Percentiles rank a stretch among this genome's conserved stretches.
phyloP scores from a whole-genome alignment of 768 basidiomycete species.

The Lactarius quietus region DNA sequence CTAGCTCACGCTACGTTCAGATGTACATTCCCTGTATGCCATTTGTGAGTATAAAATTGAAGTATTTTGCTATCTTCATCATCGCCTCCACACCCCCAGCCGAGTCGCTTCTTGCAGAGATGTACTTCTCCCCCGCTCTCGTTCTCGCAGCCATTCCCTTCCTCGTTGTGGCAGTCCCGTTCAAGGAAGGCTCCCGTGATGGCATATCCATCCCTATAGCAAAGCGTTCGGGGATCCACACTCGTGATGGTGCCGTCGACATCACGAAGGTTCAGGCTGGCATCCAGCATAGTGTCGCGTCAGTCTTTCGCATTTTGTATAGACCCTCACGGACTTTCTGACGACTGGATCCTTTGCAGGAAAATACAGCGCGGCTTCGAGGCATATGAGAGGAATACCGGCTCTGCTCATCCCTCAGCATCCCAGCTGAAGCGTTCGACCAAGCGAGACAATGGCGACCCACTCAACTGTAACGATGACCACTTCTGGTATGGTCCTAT shows the following conservation, averaged over 20 bases:
- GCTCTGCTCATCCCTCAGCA: slow-evolving; percentile 14
- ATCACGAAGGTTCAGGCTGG: slow-evolving; percentile 15
- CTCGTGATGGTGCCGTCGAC: slow-evolving; percentile 19
- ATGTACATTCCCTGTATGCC: background rate
- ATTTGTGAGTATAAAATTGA: background rate
- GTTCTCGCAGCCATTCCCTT: background rate
- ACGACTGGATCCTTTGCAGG: background rate
- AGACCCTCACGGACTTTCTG: background rate
- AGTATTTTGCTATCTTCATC: background rate
- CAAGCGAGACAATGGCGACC: slow-evolving; percentile 4
- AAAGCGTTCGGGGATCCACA: background rate
- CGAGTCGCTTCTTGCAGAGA: slow-evolving; percentile 13
- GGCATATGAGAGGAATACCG: slow-evolving; percentile 22
- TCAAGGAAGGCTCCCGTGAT: background rate
- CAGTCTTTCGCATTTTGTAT: background rate
- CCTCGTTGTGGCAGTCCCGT: background rate
- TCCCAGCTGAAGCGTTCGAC: background rate
- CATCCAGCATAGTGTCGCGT: background rate
- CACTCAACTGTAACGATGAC: slow-evolving; percentile 9
- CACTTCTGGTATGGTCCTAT: slow-evolving; percentile 24
- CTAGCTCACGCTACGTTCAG: background rate
- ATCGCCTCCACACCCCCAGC: background rate
- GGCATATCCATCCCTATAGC: background rate
- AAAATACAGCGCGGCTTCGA: slow-evolving; percentile 19
- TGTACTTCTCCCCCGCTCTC: slow-evolving; percentile 3